Conservation (phyloP, 116 monocot species). For the Trichopus zeylanicus region DNA sequence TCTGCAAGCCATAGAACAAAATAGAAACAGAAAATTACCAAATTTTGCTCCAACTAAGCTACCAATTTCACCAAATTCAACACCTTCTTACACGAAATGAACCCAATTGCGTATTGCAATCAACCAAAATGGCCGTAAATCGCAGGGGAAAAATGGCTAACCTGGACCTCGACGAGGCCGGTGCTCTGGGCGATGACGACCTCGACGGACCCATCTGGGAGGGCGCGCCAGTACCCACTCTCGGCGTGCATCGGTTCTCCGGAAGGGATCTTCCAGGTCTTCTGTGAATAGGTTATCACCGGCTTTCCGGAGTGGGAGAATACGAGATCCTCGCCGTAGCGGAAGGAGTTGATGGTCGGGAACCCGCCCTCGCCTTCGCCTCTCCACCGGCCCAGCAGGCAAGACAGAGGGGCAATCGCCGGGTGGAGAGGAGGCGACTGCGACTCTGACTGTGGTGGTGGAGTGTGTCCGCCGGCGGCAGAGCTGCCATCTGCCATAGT, state of each 20-base stretch:
- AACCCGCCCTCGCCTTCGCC: constrained; percentile 84
- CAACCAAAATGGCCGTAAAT: neutral
- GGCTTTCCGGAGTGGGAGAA: constrained; percentile 89
- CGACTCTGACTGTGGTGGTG: too few species aligned
- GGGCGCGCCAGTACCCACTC: constrained; percentile 78
- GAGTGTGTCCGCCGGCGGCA: neutral
- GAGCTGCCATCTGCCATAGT: neutral
- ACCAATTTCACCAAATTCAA: neutral
- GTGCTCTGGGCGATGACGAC: constrained; percentile 83
- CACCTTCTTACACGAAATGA: neutral
- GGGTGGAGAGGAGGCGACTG: constrained; percentile 51
- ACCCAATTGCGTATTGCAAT: too few species aligned
- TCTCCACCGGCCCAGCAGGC: constrained; percentile 64
- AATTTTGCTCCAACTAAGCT: neutral
- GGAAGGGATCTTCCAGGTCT: constrained; percentile 73
- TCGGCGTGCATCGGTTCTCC: constrained; percentile 90
- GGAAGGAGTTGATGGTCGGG: constrained; percentile 83
- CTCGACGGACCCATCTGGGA: constrained; percentile 76
- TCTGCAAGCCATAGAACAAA: constrained; percentile 36
- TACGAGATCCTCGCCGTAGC: constrained; percentile 65
- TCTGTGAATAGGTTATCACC: constrained; percentile 78
- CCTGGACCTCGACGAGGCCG: constrained; percentile 83
- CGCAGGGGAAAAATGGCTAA: neutral
- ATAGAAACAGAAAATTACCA: neutral
- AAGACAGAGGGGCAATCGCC: constrained; percentile 48